phyloP scores from a whole-genome alignment of 495 filamentous ascomycete genomes.

The Massariosphaeria phaeospora region DNA sequence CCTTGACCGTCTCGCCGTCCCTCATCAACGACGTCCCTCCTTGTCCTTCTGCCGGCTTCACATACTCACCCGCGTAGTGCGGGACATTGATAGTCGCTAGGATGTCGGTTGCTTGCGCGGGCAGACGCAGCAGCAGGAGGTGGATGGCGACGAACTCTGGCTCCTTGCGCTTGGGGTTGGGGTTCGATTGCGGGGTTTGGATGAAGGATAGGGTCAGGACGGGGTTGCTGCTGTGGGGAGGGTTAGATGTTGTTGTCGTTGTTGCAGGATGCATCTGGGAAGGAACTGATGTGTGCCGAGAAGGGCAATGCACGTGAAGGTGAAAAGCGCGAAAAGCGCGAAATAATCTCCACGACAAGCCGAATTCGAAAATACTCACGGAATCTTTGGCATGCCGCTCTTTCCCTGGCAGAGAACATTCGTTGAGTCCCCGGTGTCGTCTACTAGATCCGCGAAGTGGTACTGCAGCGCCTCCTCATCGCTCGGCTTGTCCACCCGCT shows the following conservation, averaged over 20 bases:
- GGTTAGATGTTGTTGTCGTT: background rate
- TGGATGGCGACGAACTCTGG: conserved; percentile 56
- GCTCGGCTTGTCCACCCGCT: conserved; percentile 58
- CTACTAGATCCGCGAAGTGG: conserved; percentile 73
- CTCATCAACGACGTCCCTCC: conserved; percentile 50
- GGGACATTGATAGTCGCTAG: conserved; percentile 87
- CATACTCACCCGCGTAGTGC: conserved; percentile 60
- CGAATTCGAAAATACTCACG: conserved; percentile 33
- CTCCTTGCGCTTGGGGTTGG: conserved; percentile 32
- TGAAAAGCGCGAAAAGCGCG: background rate
- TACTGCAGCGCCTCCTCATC: conserved; percentile 64
- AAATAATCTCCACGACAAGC: conserved; percentile 42
- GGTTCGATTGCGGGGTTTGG: conserved; percentile 21
- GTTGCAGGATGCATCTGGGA: background rate
- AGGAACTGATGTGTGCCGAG: background rate
- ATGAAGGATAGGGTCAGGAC: conserved; percentile 11
- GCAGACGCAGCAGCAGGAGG: conserved; percentile 66
- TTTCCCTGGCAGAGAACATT: conserved; percentile 48
- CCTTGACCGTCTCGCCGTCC: conserved; percentile 53
- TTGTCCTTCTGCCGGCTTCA: conserved; percentile 49
- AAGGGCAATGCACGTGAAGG: background rate
- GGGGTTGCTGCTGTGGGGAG: conserved; percentile 4
- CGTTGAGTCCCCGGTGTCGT: conserved; percentile 37
- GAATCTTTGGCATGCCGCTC: conserved; percentile 36
- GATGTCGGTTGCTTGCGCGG: conserved; percentile 74